Conservation (phyloP, 331 rosid species). For the Quercus tomentella region DNA sequence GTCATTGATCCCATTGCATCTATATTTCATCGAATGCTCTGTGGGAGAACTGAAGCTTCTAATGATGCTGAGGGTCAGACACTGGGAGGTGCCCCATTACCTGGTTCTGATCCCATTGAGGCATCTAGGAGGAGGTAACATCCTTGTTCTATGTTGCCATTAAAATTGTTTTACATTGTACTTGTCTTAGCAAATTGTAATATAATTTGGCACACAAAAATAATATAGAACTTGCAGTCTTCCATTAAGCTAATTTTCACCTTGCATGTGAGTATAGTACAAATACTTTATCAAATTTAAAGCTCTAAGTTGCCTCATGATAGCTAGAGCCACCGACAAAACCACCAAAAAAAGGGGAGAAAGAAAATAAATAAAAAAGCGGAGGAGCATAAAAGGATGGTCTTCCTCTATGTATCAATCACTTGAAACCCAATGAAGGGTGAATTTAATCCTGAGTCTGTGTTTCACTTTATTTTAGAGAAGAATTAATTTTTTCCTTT, state of each 20-base stretch:
- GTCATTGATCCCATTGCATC: constrained; percentile 81
- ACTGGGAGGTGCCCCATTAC: constrained; percentile 58
- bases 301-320: not conserved
- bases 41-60: constrained; percentile 72
- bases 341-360: not conserved
- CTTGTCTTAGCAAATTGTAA: not conserved
- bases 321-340: not conserved
- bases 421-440: not conserved
- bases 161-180: not conserved
- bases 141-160: constrained; percentile 12
- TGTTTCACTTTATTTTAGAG: not conserved
- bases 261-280: not conserved
- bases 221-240: not conserved
- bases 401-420: not conserved
- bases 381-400: not conserved
- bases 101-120: constrained; percentile 93
- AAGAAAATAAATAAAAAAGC: not conserved
- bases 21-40: constrained; percentile 77
- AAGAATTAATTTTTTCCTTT: not conserved
- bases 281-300: not conserved
- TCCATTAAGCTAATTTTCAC: not conserved
- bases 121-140: constrained; percentile 84
- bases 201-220: not conserved
- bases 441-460: not conserved
- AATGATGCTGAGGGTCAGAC: constrained; percentile 39